These are phyloP conservation scores for Candida arabinofermentans DNA, from an alignment of 805 yeast genomes.

Conservation along the genomic window DNA sequence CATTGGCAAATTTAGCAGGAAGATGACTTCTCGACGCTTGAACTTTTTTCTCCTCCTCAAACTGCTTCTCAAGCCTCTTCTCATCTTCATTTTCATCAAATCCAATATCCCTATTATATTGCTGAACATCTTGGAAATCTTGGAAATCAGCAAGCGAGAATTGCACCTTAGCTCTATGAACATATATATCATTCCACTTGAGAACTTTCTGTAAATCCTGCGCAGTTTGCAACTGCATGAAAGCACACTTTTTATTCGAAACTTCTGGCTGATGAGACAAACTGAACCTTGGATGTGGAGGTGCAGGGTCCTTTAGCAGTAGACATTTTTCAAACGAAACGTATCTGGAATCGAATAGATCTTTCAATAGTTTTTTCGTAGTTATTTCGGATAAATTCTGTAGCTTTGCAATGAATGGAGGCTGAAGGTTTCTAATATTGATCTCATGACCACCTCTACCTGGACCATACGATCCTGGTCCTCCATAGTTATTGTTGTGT, in stretches of 20 bases:
- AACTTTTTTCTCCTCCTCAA: not conserved
- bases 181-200: constrained; percentile 56
- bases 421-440: constrained; percentile 25
- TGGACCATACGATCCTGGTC: not conserved
- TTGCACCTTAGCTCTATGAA: constrained; percentile 33
- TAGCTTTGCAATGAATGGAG: constrained; percentile 66
- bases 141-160: constrained; percentile 35
- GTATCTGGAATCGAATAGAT: constrained; percentile 60
- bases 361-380: constrained; percentile 47
- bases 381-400: constrained; percentile 55
- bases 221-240: constrained; percentile 52
- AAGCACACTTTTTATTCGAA: constrained; percentile 52
- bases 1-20: not conserved
- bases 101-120: constrained; percentile 25
- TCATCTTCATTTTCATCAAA: constrained; percentile 27
- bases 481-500: constrained; percentile 1
- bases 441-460: constrained; percentile 10
- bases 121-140: constrained; percentile 35
- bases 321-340: constrained; percentile 56
- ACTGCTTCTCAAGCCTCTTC: constrained; percentile 10
- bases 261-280: constrained; percentile 32
- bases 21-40: not conserved
- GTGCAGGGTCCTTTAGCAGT: constrained; percentile 38
- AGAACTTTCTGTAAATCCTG: constrained; percentile 53
- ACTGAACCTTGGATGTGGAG: constrained; percentile 36